These are phyloP conservation scores for Fusarium fracticaudum DNA, from an alignment of 2,329 filamentous ascomycete genomes.

Conservation along the genomic window DNA sequence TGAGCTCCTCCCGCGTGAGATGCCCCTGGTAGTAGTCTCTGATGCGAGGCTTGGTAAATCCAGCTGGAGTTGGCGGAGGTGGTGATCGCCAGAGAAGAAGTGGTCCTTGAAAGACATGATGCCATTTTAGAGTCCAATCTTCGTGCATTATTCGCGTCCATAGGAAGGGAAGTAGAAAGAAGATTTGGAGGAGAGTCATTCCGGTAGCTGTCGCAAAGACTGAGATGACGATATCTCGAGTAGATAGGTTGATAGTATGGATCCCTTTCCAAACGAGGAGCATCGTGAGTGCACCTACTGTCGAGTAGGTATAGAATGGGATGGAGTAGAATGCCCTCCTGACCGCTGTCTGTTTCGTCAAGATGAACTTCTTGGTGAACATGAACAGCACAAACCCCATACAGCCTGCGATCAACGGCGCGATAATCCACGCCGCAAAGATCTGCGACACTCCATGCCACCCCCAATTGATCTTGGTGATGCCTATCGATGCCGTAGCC, in stretches of 20 bases:
- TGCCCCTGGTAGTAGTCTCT: constrained; percentile 62
- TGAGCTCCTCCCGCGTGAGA: constrained; percentile 57
- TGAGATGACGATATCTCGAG: constrained; percentile 42
- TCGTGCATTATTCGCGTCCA: constrained; percentile 60
- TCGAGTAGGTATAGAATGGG: constrained; percentile 52
- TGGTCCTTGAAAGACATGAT: constrained; percentile 59
- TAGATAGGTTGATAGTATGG: constrained; percentile 36
- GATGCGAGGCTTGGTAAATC: constrained; percentile 55
- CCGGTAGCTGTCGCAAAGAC: constrained; percentile 57
- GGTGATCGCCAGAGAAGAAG: constrained; percentile 53
- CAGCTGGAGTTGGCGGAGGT: constrained; percentile 48
- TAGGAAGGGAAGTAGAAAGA: constrained; percentile 64
- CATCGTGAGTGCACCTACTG: constrained; percentile 52
- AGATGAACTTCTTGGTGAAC: constrained; percentile 47
- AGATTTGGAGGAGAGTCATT: constrained; percentile 52
- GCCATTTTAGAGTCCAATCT: constrained; percentile 62
- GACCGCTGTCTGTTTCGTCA: constrained; percentile 44
- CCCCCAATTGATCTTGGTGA: constrained; percentile 50
- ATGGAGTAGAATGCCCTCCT: constrained; percentile 49
- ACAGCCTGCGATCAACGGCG: constrained; percentile 47
- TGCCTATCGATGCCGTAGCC: constrained; percentile 49
- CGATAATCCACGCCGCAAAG: constrained; percentile 51
- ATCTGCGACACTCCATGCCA: constrained; percentile 51
- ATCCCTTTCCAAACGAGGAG: constrained; percentile 62
- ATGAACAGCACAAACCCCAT: constrained; percentile 48